phyloP scores from a whole-genome alignment of 305 asterid species.

The Fraxinus baroniana region DNA sequence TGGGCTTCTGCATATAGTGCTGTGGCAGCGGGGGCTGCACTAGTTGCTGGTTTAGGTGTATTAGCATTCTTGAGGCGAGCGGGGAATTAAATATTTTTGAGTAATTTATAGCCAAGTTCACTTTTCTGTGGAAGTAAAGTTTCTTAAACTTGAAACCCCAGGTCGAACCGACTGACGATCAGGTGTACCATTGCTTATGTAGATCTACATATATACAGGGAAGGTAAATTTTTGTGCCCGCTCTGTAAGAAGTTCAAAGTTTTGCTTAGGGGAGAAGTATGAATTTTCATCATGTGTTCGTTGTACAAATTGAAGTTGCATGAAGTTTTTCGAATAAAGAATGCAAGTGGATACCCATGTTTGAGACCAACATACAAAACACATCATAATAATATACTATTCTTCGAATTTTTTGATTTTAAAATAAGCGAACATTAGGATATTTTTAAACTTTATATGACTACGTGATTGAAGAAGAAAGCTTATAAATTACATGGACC shows the following conservation, averaged over 20 bases:
- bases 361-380: no score
- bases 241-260: background rate
- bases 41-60: slow-evolving; percentile 66
- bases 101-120: background rate
- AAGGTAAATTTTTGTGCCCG: slow-evolving; percentile 1
- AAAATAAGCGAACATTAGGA: no score
- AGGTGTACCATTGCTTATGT: background rate
- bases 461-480: no score
- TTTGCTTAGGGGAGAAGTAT: background rate
- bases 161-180: background rate
- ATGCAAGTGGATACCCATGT: no score
- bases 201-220: background rate
- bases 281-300: background rate
- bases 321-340: no score
- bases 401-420: no score
- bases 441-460: no score
- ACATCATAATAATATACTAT: no score
- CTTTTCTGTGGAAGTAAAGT: background rate
- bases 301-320: background rate
- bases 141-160: background rate
- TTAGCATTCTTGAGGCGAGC: slow-evolving; percentile 63
- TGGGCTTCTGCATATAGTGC: slow-evolving; percentile 70
- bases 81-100: slow-evolving; percentile 28
- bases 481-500: no score
- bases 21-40: slow-evolving; percentile 82